These are phyloP conservation scores for Nothophaeocryptopus gaeumannii DNA, from an alignment of 2,329 filamentous ascomycete genomes.

Conservation along the genomic window DNA sequence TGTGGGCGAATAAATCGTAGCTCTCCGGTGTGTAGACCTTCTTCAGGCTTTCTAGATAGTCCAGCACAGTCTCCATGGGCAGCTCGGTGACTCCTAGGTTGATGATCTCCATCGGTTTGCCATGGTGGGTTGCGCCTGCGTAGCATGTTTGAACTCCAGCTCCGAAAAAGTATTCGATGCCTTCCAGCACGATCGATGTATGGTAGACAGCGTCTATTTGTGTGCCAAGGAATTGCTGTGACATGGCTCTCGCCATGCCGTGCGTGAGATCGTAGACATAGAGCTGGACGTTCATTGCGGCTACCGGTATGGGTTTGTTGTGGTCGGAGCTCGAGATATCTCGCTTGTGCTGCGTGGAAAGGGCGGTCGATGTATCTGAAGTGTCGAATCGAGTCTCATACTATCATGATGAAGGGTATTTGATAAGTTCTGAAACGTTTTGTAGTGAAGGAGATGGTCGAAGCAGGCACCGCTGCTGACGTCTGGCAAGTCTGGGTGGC, in stretches of 20 bases:
- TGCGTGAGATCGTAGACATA: slow-evolving; percentile 54
- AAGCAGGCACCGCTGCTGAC: too few species aligned
- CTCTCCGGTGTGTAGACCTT: slow-evolving; percentile 74
- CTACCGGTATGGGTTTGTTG: slow-evolving; percentile 33
- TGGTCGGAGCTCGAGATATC: too few species aligned
- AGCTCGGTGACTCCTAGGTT: slow-evolving; percentile 73
- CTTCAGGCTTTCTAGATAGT: slow-evolving; percentile 82
- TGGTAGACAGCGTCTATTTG: slow-evolving; percentile 93
- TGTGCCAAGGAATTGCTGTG: slow-evolving; percentile 58
- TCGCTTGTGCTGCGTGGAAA: too few species aligned
- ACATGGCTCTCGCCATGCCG: slow-evolving; percentile 49
- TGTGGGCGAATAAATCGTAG: slow-evolving; percentile 86
- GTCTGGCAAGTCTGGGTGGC: too few species aligned
- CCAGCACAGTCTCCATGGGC: slow-evolving; percentile 75
- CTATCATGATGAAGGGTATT: too few species aligned
- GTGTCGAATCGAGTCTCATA: too few species aligned
- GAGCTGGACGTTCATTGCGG: slow-evolving; percentile 48
- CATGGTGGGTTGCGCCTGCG: slow-evolving; percentile 83
- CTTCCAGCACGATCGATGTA: slow-evolving; percentile 79
- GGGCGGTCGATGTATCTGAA: too few species aligned
- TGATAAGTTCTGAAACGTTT: too few species aligned
- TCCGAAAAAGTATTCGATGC: slow-evolving; percentile 89
- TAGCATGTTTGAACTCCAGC: slow-evolving; percentile 77
- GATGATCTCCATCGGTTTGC: slow-evolving; percentile 73
- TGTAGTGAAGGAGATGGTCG: too few species aligned